A percentile compares a stretch with the other conserved stretches of the same genome.
phyloP scores from a whole-genome alignment of 2,329 filamentous ascomycete genomes.

The Botrytis deweyae region DNA sequence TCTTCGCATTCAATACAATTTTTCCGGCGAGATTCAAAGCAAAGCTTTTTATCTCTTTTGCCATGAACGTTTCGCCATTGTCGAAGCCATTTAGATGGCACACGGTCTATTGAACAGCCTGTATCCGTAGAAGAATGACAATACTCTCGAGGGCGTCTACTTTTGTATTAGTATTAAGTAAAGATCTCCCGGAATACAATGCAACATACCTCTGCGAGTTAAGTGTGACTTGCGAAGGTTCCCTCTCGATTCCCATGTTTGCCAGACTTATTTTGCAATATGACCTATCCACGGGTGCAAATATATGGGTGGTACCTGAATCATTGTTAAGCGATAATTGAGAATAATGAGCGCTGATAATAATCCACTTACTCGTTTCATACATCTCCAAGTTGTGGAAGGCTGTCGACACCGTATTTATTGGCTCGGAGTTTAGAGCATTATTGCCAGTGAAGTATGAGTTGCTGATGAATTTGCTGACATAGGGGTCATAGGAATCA shows the following conservation, averaged over 20 bases:
- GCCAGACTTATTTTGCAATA: not conserved
- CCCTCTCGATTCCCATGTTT: not conserved
- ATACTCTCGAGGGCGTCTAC: not conserved
- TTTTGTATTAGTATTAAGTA: not conserved
- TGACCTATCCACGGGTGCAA: too few species aligned
- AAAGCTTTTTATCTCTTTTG: not conserved
- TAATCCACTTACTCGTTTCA: not conserved
- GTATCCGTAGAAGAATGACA: not conserved
- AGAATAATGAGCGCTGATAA: not conserved
- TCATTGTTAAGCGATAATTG: not conserved
- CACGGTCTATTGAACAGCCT: not conserved
- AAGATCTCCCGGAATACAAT: not conserved
- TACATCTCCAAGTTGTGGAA: not conserved
- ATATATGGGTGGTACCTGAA: too few species aligned
- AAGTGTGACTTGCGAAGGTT: fast-evolving
- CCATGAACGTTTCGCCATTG: too few species aligned
- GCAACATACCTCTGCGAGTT: not conserved
- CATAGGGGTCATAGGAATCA: not conserved
- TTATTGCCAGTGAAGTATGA: fast-evolving
- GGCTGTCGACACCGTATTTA: not conserved
- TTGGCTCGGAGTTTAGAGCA: not conserved
- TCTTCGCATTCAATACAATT: not conserved
- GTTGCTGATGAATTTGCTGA: not conserved
- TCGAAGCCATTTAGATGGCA: too few species aligned
- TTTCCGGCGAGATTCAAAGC: not conserved